Evolutionary conservation across 768 basidiomycete species (phyloP), one percentile per base, ranked within the genome.

Genomic region (Rhizopogon vinicolor): DNA sequence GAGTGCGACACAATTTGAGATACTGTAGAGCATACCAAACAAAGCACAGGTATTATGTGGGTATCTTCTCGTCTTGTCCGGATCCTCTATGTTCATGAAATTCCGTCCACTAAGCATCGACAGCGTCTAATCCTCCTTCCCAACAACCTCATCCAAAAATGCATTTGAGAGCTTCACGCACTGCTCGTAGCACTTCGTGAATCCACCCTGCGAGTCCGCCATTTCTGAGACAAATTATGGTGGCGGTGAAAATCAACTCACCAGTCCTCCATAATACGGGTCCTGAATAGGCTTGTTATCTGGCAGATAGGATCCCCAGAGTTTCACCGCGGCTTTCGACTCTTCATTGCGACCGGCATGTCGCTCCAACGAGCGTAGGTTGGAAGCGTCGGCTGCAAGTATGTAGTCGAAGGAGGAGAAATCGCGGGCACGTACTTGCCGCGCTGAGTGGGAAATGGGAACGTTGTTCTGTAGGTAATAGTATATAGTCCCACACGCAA

Each of bases 331-430:
- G 0, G 90, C 88, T 58, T 74, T 72, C 43, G 83, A 76, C 51
- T 77, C 75, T 22, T 37, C 7, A 1, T 14, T 25, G 1, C 22
- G 33, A 49, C 48, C 19, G 3, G 16, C 19, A 37, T 49, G 48
- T 10, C 48, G 33, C 43, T 81, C 61, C 43, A 93, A 74, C 56
- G 82, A 75, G 37, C 78, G 78, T 59, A 90, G 75, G 70, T 95
- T 95, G 63, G 75, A 83, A 55, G 80, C 79, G 65, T 96, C 94
- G 41, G 93, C 83, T 7, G 93, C 91, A 12, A 98, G 77, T 62
- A 98, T 93, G 62, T 94, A 85, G 51, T 89, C 85, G 69, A 92
- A 96, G 14, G 68, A 67, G 16, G 69, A 75, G 66, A 92, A 96
- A 71, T 97, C 94, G 1, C 76, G 75, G n/a, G 56, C 51, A 45